Percentiles rank a stretch among this genome's conserved stretches.
phyloP scores from a whole-genome alignment of 371 early-diverging fungal genomes.

The Actinomortierella ambigua region DNA sequence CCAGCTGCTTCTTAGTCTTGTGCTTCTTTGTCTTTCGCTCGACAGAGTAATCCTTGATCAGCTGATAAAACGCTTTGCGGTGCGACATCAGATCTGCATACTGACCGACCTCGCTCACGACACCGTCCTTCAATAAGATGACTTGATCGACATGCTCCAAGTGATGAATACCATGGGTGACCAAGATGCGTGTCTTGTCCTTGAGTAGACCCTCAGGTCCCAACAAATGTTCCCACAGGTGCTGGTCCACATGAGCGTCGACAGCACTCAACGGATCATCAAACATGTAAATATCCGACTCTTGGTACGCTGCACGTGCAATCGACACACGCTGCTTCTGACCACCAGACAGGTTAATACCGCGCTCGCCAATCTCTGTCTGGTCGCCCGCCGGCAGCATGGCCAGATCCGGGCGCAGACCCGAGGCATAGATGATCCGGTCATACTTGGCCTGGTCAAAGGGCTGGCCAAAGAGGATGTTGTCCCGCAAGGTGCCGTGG shows the following conservation, averaged over 20 bases:
- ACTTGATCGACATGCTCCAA: slow-evolving; percentile 68
- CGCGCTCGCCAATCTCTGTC: slow-evolving; percentile 93
- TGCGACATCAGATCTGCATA: slow-evolving; percentile 20
- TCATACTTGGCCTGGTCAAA: slow-evolving; percentile 81
- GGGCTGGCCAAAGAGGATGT: slow-evolving; percentile 86
- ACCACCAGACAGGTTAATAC: slow-evolving; percentile 87
- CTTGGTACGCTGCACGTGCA: slow-evolving; percentile 52
- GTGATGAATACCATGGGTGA: slow-evolving; percentile 88
- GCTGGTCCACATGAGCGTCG: slow-evolving; percentile 89
- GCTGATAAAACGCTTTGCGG: slow-evolving; percentile 47
- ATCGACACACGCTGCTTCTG: slow-evolving; percentile 73
- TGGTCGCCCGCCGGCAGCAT: slow-evolving; percentile 81
- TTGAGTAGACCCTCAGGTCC: slow-evolving; percentile 79
- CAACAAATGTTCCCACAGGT: slow-evolving; percentile 79
- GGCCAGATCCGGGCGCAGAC: slow-evolving; percentile 26
- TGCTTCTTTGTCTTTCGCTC: slow-evolving; percentile 42
- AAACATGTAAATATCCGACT: slow-evolving; percentile 50
- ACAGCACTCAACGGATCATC: slow-evolving; percentile 70
- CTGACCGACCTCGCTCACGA: slow-evolving; percentile 70
- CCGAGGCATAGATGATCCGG: slow-evolving; percentile 5
- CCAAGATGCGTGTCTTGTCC: slow-evolving; percentile 82
- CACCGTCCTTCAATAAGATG: slow-evolving; percentile 73
- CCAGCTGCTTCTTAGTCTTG: too few relatives aligned
- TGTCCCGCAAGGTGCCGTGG: slow-evolving; percentile 87
- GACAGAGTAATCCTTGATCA: slow-evolving; percentile 48